Evolutionary conservation across 805 yeast genomes (phyloP), one percentile per base, ranked within the genome.

Genomic region (Cyberlindnera xylosilytica): DNA sequence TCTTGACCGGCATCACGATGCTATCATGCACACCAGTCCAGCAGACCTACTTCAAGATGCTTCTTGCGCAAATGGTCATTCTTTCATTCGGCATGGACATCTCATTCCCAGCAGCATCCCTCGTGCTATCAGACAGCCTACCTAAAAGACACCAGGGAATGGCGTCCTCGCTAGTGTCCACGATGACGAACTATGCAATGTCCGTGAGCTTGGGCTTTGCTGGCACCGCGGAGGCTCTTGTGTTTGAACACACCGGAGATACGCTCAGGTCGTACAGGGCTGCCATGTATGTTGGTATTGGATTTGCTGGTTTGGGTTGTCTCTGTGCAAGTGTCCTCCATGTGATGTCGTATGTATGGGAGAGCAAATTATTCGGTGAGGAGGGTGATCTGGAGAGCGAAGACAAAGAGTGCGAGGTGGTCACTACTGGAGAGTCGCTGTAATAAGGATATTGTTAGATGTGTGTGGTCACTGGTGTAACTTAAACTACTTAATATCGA

Each of bases 41-140:
- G 39, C 85, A 83, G 56, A 65, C 75, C 0, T 86, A 73, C 56
- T 85, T 78, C 74, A 66, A 72, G 7, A 70, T 78, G 54, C 60
- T 76, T 2, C 70, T 85, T 53, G 79, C 82, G 3, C 72, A 75
- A 23, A 67, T 75, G 69, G 51, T 79, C 15, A 62, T 84, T 6
- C 62, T 78, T 5, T 73, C 81, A 12, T 81, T 80, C 69, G 95
- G 88, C 3, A 83, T 85, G 89, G 91, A 85, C 58, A 65, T 81
- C 58, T 78, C 86, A 20, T 85, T 83, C 60, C 91, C 93, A 0
- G 81, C 90, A 1, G 80, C 85, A 0, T 76, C 88, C 0, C 69
- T 84, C 37, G 71, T 81, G 12, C 59, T 84, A 32, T 74, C 83
- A 7, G 79, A 79, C 46, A 65, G 65, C 36, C 64, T 84, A 28